Evolutionary conservation across 208 protist species (phyloP).

Genomic region (Crithidia acanthocephali): DNA sequence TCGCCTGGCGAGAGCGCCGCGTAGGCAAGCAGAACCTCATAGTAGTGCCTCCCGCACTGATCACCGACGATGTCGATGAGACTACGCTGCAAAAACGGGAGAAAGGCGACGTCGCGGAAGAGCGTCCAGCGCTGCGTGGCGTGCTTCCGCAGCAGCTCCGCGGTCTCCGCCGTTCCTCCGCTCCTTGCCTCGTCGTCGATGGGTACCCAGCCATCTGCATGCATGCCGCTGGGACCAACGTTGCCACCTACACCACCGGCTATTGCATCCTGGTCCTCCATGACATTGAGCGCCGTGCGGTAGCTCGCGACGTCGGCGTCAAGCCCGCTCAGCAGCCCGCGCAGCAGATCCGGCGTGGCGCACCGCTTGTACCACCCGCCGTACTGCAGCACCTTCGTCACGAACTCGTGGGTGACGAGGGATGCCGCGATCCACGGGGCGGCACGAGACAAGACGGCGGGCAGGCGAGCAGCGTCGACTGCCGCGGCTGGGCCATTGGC

Average conservation of each 20-base stretch:
- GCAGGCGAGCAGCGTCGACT: background rate
- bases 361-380: constrained; percentile 43
- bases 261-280: constrained; percentile 13
- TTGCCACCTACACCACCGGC: background rate
- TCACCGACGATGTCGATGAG: constrained; percentile 30
- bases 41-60: constrained; percentile 33
- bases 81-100: constrained; percentile 21
- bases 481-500: background rate
- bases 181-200: background rate
- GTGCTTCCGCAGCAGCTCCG: constrained; percentile 23
- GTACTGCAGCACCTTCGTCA: constrained; percentile 41
- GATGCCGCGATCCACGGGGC: constrained; percentile 1
- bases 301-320: constrained; percentile 37
- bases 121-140: constrained; percentile 33
- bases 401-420: constrained; percentile 23
- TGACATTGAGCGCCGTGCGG: constrained; percentile 2
- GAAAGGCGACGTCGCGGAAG: constrained; percentile 26
- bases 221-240: constrained; percentile 7
- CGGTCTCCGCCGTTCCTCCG: background rate
- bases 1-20: constrained; percentile 30
- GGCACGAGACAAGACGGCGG: background rate
- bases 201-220: constrained; percentile 1
- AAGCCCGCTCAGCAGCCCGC: constrained; percentile 32
- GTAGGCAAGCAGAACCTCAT: constrained; percentile 47
- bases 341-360: constrained; percentile 29